phyloP scores from a whole-genome alignment of 75 land plant species.

The Picea glauca region DNA sequence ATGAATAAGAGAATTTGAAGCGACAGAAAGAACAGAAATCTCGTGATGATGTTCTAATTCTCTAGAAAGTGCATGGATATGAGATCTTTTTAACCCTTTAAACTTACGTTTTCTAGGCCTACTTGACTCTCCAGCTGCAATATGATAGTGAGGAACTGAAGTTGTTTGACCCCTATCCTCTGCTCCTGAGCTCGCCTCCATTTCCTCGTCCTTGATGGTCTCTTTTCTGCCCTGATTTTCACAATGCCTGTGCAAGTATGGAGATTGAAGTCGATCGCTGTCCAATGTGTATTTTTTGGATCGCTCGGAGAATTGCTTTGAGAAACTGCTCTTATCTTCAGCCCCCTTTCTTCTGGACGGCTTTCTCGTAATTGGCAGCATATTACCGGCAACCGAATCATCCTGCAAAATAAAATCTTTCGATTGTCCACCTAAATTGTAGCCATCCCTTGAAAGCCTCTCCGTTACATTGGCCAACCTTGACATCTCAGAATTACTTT shows the following conservation, averaged over 20 bases:
- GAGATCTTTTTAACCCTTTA: constrained; percentile 26
- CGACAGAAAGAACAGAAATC: constrained; percentile 25
- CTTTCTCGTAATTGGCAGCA: not conserved
- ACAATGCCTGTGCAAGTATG: constrained; percentile 14
- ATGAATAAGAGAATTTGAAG: constrained; percentile 53
- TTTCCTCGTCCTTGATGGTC: constrained; percentile 11
- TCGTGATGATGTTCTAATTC: constrained; percentile 30
- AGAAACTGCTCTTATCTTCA: not conserved
- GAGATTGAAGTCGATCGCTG: constrained; percentile 32
- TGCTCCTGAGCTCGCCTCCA: constrained; percentile 1
- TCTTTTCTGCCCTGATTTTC: constrained; percentile 16
- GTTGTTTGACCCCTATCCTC: constrained; percentile 11
- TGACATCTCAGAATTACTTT: constrained; percentile 12
- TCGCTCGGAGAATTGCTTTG: constrained; percentile 20
- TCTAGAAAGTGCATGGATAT: constrained; percentile 12
- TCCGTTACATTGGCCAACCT: not conserved
- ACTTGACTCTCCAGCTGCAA: constrained; percentile 6
- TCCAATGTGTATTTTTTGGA: constrained; percentile 31
- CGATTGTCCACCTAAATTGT: not conserved
- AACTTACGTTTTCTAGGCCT: constrained; percentile 35
- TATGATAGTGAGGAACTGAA: constrained; percentile 3
- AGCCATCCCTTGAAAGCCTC: not conserved
- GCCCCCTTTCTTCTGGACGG: constrained; percentile 1
- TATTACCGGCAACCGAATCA: constrained; percentile 9
- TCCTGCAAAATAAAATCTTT: not conserved